Percentiles rank a stretch among this genome's conserved stretches.
Evolutionary conservation across 164 flowering plant genomes (phyloP).

Genomic region (Magnolia sinica): DNA sequence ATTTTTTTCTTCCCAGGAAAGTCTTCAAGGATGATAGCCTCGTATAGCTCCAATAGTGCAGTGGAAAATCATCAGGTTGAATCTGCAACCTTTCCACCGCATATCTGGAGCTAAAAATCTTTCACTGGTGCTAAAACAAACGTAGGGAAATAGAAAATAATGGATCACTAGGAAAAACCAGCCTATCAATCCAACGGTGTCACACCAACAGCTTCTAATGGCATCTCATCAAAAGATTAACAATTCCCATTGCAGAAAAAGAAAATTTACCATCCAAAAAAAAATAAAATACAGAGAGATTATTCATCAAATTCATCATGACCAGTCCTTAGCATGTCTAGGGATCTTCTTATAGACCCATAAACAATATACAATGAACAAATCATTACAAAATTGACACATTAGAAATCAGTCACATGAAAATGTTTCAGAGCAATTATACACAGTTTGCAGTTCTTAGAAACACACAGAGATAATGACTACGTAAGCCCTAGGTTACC

Average conservation of each 20-base stretch:
- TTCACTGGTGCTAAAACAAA: no score
- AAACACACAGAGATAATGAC: background rate
- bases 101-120: no score
- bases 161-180: no score
- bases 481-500: constrained; percentile 34
- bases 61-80: no score
- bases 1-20: no score
- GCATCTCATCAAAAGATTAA: background rate
- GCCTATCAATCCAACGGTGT: no score
- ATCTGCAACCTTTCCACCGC: no score
- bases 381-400: no score
- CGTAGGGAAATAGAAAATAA: no score
- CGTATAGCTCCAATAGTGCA: no score
- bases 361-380: background rate
- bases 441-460: background rate
- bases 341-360: background rate
- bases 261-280: background rate
- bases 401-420: background rate
- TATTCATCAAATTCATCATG: background rate
- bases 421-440: background rate
- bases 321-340: background rate
- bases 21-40: no score
- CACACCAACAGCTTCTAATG: background rate
- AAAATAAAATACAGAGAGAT: background rate
- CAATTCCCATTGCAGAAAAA: background rate